A percentile compares a stretch with the other conserved stretches of the same genome.
These are phyloP conservation scores for Tetraselmis striata DNA, from an alignment of 139 green algal genomes.

Conservation along the genomic window DNA sequence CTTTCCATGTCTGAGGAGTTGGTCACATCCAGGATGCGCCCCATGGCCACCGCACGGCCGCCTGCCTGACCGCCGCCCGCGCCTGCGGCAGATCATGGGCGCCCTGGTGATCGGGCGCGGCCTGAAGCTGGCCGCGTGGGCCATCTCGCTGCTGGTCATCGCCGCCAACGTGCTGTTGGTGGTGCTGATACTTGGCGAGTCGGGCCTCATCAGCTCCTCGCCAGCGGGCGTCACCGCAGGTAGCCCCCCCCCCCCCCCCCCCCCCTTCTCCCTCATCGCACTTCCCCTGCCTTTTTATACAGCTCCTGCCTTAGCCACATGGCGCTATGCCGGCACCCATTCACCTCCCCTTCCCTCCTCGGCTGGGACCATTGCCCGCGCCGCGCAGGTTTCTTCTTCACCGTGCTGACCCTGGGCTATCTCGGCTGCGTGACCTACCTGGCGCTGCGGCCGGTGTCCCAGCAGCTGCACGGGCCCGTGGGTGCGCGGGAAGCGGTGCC, in stretches of 20 bases:
- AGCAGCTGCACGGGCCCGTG: not conserved
- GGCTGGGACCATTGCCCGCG: too few relatives aligned
- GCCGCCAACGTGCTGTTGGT: conserved; percentile 29
- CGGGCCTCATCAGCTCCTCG: not conserved
- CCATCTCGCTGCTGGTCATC: conserved; percentile 31
- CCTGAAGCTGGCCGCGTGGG: conserved; percentile 16
- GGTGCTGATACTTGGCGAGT: not conserved
- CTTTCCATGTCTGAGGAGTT: too few relatives aligned
- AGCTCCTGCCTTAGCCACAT: too few relatives aligned
- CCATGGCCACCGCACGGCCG: too few relatives aligned
- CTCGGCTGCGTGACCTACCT: conserved; percentile 32
- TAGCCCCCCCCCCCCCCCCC: not conserved
- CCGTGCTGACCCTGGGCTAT: conserved; percentile 16
- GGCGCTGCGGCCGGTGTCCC: conserved; percentile 16
- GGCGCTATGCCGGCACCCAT: too few relatives aligned
- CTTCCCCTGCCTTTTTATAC: too few relatives aligned
- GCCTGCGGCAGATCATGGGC: conserved; percentile 43
- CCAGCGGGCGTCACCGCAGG: not conserved
- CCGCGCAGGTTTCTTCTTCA: not conserved
- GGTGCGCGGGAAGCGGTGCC: not conserved
- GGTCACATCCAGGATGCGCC: too few relatives aligned
- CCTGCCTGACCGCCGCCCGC: too few relatives aligned
- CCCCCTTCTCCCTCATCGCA: not conserved
- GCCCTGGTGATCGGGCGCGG: conserved; percentile 27
- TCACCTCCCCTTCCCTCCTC: too few relatives aligned